Base-by-base conservation (phyloP, 2,329 filamentous ascomycete genomes). In the Talaromyces verruculosus region DNA sequence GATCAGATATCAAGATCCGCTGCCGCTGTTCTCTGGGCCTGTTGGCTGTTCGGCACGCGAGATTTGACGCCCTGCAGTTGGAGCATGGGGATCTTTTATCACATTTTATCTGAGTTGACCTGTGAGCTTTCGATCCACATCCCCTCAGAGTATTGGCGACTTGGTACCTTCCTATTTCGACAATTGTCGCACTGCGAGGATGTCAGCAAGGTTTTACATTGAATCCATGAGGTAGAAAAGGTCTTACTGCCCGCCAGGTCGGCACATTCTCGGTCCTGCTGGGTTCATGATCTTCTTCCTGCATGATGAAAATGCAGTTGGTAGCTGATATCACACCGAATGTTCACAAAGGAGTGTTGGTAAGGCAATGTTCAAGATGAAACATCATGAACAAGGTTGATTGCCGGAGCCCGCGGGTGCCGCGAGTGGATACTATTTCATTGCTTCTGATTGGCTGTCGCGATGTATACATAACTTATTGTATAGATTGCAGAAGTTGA, bases 61-160 rank as follows among this genome's bases (percentile, higher is more conserved):
- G 72, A 53, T 75, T 71, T 2, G 77, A 77, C 28, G 73, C 75
- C 49, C 75, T 74, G 65, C 79, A 81, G 67, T 79, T 79, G 6
- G 78, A 77, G 70, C 79, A 81, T 61, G 79, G 78, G 1, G 72
- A 74, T 45, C 75, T 75, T 67, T 80, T 78, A 66, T 81, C 78
- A 65, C 79, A 81, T 68, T 77, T 74, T 51, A 81, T 79, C 78
- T 81, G 64, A 17, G 8, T 15, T 4, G 1, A 8, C 13, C 1
- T 17, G 13, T 60, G 1, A 60, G 57, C 25, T 43, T 17, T 45
- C 13, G 3, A 25, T 60, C 6, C 15, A 43, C 15, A 33, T 8
- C 2, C 8, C 3, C 13, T 28, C 11, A 2, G 11, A 13, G 19
- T 30, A 28, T 37, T 37, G 6, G 5, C 6, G 22, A 39, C 5